Evolutionary conservation across 2,329 filamentous ascomycete species (phyloP), one percentile per base, ranked within the genome.

Genomic region (Leptographium wingfieldii): DNA sequence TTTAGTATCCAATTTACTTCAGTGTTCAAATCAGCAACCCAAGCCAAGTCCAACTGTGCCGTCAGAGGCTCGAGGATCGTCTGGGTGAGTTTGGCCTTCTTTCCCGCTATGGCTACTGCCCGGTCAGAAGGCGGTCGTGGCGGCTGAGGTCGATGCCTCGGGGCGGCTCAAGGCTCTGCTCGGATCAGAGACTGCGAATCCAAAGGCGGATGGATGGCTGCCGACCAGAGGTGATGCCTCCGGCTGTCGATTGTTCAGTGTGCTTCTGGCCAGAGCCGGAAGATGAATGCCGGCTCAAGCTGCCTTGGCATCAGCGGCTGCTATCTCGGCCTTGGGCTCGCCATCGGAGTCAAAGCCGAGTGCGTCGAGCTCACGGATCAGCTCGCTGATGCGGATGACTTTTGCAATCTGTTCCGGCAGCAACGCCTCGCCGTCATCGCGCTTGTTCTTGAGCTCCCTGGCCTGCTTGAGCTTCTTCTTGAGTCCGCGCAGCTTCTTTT

Each of bases 401-500:
- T 99, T 99, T 67, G 92, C 91, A 64, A 97, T 87, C 75, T 99
- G 94, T 75, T 99, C 94, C 0, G 92, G 92, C 31, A 97, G 78
- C 62, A 99, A 74, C 5, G 83, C 80, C 69, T 90, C 87, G 25
- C 94, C 94, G 60, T 84, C 85, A 29, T 95, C 89, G 73, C 95
- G 95, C 79, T 96, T 96, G 68, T 85, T 86, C 70, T 90, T 87
- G 59, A 99, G 78, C 2, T 97, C 94, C 66, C 85, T 87, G 4
- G 94, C 92, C 72, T 99, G 94, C 68, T 92, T 88, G 62, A 99
- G 77, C 74, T 97, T 99, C 79, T 99, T 99, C 71, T 87, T 88
- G 53, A 97, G 75, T 68, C 90, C 95, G 64, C 92, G 85, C 0
- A 88, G 92, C 72, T 96, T 95, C 78, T 96, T 99, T 70, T 96